Evolutionary conservation across 129 eudicot species (phyloP).

Genomic region (Mikania micrantha): DNA sequence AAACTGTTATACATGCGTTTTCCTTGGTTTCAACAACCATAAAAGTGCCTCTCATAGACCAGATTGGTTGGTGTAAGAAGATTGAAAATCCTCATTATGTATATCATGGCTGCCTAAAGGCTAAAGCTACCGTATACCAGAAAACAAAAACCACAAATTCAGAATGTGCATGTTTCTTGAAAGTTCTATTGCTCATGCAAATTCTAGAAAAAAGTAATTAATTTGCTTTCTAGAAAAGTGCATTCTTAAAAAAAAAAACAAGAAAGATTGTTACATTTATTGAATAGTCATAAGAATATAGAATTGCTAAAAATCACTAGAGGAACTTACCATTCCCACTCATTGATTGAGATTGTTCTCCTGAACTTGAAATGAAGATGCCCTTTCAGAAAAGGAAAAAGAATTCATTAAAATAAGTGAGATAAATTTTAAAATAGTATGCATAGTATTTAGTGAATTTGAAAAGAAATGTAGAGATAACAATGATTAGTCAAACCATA

Average conservation of each 20-base stretch:
- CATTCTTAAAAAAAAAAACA: neutral
- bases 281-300: neutral
- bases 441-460: neutral
- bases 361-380: slow-evolving; percentile 84
- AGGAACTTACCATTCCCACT: slow-evolving; percentile 78
- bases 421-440: neutral
- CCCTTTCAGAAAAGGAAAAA: slow-evolving; percentile 53
- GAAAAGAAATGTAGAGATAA: slow-evolving; percentile 1
- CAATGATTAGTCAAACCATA: slow-evolving; percentile 21
- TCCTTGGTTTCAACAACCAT: neutral
- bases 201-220: neutral
- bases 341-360: slow-evolving; percentile 83
- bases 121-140: neutral
- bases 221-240: no score
- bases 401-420: slow-evolving; percentile 11
- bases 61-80: neutral
- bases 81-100: neutral
- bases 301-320: neutral
- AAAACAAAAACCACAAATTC: neutral
- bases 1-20: neutral
- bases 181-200: no score
- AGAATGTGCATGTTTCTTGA: no score
- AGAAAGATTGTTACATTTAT: neutral
- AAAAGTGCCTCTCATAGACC: neutral
- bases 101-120: no score